Conservation (phyloP, 495 filamentous ascomycete genomes). For the Neurospora sp. region DNA sequence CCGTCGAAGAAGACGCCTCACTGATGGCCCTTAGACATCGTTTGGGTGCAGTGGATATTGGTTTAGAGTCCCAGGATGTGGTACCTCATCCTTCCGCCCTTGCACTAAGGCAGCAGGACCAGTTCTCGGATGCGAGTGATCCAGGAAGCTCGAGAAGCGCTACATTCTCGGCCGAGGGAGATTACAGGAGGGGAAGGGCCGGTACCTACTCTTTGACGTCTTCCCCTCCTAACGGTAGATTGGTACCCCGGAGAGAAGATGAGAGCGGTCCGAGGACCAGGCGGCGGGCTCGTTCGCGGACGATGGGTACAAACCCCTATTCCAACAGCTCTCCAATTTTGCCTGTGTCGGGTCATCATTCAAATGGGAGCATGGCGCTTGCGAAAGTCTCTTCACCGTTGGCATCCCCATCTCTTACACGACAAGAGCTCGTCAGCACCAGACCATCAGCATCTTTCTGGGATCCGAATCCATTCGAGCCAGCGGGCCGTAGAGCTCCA, state of each 20-base stretch:
- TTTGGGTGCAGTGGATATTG: neutral
- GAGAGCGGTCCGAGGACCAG: constrained; percentile 10
- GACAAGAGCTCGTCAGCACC: constrained; percentile 12
- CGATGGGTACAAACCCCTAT: constrained; percentile 13
- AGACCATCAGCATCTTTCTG: constrained; percentile 16
- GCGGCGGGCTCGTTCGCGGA: constrained; percentile 11
- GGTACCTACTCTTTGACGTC: constrained; percentile 21
- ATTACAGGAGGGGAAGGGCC: constrained; percentile 13
- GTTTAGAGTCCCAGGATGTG: neutral
- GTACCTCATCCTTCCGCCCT: neutral
- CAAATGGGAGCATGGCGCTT: constrained; percentile 5
- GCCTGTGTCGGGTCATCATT: constrained; percentile 1
- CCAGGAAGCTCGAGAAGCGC: constrained; percentile 24
- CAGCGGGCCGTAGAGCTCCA: constrained; percentile 7
- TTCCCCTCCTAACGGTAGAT: constrained; percentile 17
- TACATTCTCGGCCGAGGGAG: constrained; percentile 23
- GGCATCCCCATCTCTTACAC: constrained; percentile 7
- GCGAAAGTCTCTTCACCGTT: constrained; percentile 15
- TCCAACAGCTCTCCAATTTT: constrained; percentile 5
- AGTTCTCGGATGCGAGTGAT: constrained; percentile 7
- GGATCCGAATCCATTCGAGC: constrained; percentile 20
- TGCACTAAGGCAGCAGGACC: constrained; percentile 1
- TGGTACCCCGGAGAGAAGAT: constrained; percentile 9
- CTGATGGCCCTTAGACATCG: neutral
- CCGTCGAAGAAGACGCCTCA: neutral